Base-by-base conservation (phyloP, 768 basidiomycete species). In the Leccinum disarticulatum region DNA sequence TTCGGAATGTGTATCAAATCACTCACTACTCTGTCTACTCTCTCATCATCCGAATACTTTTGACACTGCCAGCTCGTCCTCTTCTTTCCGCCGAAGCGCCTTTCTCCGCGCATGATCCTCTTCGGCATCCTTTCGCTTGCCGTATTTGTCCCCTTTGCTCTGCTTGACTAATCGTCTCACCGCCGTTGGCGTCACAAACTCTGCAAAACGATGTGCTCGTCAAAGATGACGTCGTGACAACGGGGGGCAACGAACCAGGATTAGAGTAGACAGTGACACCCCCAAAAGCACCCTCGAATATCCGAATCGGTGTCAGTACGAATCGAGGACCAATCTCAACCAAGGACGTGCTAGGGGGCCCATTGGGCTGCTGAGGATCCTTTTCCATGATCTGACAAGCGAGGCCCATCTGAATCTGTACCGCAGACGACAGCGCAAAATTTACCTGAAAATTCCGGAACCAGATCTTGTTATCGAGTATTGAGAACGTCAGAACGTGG, bases 271-370 rank as follows among this genome's bases (percentile, higher is more conserved):
- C 88, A 2, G 94, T 96, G 13, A 92, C 92, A 22, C 97, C 97
- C 60, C 87, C 83, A 77, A 99, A 98, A 3, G 95, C 93, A 10
- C 97, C 97, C 74, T 99, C 97, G 70, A 99, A 99, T 60, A 99
- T 95, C 56, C 94, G 87, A 67, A 99, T 98, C 10, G 97, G 97
- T 36, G 94, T 96, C 54, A 99, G 80, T 52, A 98, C 97, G 73
- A 98, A 97, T 49, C 97, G 87, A 11, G 97, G 97, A 13, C 97
- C 97, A 64, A 99, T 98, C 77, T 98, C 97, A 19, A 95, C 85
- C 22, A 99, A 82, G n/a, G 91, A 86, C 55, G 84, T 94, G 59
- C 90, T 86, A 3, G 92, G 87, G 4, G 93, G 87, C 7, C 88
- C 91, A 66, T 89, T 90, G 2, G 93, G 91, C 66, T 93, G 88